Evolutionary conservation across 139 green algal species (phyloP), one percentile per base, ranked within the genome.

Genomic region (Chlamydomonas urium): DNA sequence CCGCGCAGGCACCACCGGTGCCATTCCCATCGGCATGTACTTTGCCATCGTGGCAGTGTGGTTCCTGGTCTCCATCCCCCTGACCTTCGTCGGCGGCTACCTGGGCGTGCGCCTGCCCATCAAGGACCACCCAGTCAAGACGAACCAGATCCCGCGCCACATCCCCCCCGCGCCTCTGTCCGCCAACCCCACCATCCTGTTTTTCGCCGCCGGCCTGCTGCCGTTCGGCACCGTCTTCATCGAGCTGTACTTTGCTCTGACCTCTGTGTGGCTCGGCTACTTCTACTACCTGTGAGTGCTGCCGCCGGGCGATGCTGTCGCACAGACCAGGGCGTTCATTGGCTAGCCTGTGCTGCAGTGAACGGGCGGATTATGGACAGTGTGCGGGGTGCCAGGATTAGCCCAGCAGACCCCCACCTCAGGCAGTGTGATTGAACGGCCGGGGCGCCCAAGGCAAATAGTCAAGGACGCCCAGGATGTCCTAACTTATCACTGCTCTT

Each of bases 171-270:
- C 98, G 87, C 90, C 94, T 2, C 98, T 89, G 91, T 98, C 98
- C 86, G 97, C 98, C 94, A 81, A 93, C 74, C 88, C 90, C 0
- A 47, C 91, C 56, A 95, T 98, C 75, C 93, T 85, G 32, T 87
- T 96, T 53, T 72, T 98, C 4, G 86, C 98, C 62, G 95, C 93
- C 23, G 95, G 95, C 65, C 92, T 99, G 68, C 87, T 99, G 77
- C 95, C 95, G 2, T 99, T 99, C 79, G 95, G 95, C 38, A 95
- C 95, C 1, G 95, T 99, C 19, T 99, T 99, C 89, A 99, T 99
- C 65, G 95, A 99, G 85, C 90, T 99, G 21, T 99, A 98, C 84
- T 99, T 99, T 88, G 98, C 98, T 83, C 88, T 99, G 21, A 97
- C 94, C 3, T 97, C 89, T 71, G 96, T 99, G 75, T 99, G 95